Base-by-base conservation (phyloP, 768 basidiomycete genomes). In the Amanita rimosa region DNA sequence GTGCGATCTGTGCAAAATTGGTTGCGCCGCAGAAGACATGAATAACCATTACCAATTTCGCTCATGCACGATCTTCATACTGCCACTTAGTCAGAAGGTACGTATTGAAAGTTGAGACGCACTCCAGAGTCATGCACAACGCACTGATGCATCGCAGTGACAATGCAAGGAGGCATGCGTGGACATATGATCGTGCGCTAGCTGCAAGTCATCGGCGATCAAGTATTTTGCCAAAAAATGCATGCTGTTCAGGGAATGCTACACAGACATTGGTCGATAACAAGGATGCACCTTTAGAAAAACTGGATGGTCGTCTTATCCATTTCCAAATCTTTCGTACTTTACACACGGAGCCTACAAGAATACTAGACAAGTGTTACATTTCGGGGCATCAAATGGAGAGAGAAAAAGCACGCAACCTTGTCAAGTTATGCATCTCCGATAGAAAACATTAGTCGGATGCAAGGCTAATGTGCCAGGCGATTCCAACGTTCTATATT, bases 401-500 rank as follows among this genome's bases (percentile, higher is more conserved):
- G 21, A 17, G 33, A 44, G 26, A 16, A 19, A 44, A 27, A 53
- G 35, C 46, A 40, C 42, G 48, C 48, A 49, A 53, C 48, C 48
- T 44, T 33, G 51, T 38, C 38, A 51, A 43, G 51, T 16, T 51
- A 39, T 17, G 50, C 21, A 40, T 52, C 39, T 48, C 39, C 39
- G 19, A 41, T 24, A 49, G 29, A 29, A 29, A 19, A 49, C 38
- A 39, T 48, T 26, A 24, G 39, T 40, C 47, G 35, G 50, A 37
- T 52, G 40, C 31, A 39, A 49, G 39, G 16, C 13, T 24, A 24
- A 42, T 31, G 9, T 6, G 11, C 44, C 19, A 34, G 44, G 21
- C 31, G 19, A 35, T 27, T 48, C 33, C 43, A 34, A 31, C 38
- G 39, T 49, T 39, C 33, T 39, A 49, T 39, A n/a, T 43, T 68